These are phyloP conservation scores for Mycena metata DNA, from an alignment of 768 basidiomycete species.

Conservation along the genomic window DNA sequence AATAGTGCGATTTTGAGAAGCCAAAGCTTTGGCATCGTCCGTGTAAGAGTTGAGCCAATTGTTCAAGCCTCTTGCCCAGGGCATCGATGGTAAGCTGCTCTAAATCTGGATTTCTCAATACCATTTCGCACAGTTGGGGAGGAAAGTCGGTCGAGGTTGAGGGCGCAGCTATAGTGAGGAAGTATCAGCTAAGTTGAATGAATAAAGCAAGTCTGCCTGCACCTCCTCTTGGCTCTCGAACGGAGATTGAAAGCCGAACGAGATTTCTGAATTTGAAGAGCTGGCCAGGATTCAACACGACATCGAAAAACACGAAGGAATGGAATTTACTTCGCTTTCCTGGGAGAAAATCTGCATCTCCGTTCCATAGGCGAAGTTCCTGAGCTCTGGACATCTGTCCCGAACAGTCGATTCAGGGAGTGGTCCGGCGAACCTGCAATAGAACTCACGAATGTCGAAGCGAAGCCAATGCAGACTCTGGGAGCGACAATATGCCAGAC, in stretches of 20 bases:
- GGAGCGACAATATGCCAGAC: background rate
- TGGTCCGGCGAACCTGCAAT: background rate
- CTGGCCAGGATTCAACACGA: background rate
- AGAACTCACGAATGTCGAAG: conserved; percentile 10
- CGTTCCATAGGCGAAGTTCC: background rate
- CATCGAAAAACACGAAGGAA: background rate
- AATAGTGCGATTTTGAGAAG: background rate
- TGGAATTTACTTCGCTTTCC: background rate
- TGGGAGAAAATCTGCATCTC: background rate
- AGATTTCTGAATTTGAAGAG: conserved; percentile 10
- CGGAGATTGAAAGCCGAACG: background rate
- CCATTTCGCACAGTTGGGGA: conserved; percentile 4
- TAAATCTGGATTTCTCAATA: conserved; percentile 1
- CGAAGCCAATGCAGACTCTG: background rate
- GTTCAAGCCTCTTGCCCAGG: background rate
- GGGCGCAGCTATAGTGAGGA: too few relatives aligned
- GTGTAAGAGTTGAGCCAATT: background rate
- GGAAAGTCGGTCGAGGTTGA: background rate
- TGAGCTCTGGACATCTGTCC: conserved; percentile 3
- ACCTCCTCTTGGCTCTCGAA: background rate
- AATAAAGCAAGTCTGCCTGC: too few relatives aligned
- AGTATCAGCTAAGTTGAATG: too few relatives aligned
- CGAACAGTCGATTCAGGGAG: background rate
- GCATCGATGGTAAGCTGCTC: background rate
- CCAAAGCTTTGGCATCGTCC: background rate